Percentiles rank a stretch among this genome's conserved stretches.
phyloP scores from a whole-genome alignment of 2,329 filamentous ascomycete species.

The Penicillium sp. region DNA sequence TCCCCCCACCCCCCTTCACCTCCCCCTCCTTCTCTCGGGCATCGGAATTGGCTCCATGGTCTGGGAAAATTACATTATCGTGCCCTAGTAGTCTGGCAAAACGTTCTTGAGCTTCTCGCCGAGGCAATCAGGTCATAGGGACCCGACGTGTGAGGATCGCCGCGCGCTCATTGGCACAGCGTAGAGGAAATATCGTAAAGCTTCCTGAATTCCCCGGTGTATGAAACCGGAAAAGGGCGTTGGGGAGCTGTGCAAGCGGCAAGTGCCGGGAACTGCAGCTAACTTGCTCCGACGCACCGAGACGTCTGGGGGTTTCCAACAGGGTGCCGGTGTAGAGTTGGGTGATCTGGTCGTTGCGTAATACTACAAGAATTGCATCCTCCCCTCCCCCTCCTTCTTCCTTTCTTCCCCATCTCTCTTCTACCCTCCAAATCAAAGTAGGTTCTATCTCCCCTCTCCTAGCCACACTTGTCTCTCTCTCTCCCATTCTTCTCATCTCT shows the following conservation, averaged over 20 bases:
- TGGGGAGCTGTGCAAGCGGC: constrained; percentile 28
- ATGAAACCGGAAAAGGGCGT: constrained; percentile 41
- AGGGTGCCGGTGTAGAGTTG: not conserved
- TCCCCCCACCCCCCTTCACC: not conserved
- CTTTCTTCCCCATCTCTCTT: constrained; percentile 8
- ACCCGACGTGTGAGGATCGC: constrained; percentile 19
- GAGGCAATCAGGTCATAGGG: constrained; percentile 16
- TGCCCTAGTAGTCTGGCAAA: constrained; percentile 23
- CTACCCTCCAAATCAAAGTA: constrained; percentile 9
- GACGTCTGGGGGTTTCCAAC: not conserved
- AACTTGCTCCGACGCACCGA: not conserved
- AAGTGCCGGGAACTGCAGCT: constrained; percentile 27
- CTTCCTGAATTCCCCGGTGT: constrained; percentile 45
- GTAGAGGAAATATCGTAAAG: constrained; percentile 31
- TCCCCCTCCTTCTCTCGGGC: not conserved
- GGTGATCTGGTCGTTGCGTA: constrained; percentile 36
- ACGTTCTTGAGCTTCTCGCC: constrained; percentile 29
- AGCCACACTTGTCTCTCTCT: constrained; percentile 3
- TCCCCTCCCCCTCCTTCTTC: constrained; percentile 27
- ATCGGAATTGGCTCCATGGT: not conserved
- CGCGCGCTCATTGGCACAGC: constrained; percentile 29
- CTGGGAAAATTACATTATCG: constrained; percentile 10
- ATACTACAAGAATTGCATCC: constrained; percentile 25
- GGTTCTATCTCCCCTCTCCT: not conserved
- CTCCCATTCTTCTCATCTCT: not conserved